These are phyloP conservation scores for Raffaelea ambrosiae DNA, from an alignment of 2,329 filamentous ascomycete species.

Conservation along the genomic window DNA sequence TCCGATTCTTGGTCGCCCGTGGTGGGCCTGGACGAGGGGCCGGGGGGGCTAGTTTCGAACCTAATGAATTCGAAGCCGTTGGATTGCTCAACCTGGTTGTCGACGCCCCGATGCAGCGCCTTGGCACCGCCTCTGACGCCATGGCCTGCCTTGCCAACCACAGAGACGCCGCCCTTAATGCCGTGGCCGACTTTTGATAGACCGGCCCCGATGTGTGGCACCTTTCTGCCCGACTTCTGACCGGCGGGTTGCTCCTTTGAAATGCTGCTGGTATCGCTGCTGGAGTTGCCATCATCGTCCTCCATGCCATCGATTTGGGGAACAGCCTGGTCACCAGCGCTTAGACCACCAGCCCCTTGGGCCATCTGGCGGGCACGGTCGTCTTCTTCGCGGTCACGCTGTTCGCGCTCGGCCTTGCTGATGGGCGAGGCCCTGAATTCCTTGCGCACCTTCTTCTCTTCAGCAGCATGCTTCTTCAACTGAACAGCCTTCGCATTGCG, in stretches of 20 bases:
- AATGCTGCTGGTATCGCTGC: neutral
- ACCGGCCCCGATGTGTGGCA: conserved; percentile 25
- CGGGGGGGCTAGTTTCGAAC: conserved; percentile 3
- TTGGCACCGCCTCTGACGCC: conserved; percentile 36
- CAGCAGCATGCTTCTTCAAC: conserved; percentile 55
- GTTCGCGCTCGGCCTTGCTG: conserved; percentile 40
- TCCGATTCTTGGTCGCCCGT: conserved; percentile 5
- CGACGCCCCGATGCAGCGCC: conserved; percentile 39
- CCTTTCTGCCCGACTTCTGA: conserved; percentile 18
- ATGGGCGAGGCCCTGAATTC: conserved; percentile 37
- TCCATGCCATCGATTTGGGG: conserved; percentile 34
- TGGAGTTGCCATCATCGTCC: conserved; percentile 7
- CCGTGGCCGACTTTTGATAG: conserved; percentile 40
- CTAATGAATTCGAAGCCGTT: conserved; percentile 40
- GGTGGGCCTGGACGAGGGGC: conserved; percentile 1
- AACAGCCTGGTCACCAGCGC: conserved; percentile 42
- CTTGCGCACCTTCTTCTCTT: conserved; percentile 57
- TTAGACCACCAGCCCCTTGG: conserved; percentile 37
- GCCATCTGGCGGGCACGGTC: conserved; percentile 42
- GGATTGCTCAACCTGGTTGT: conserved; percentile 43
- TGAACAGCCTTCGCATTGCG: conserved; percentile 71
- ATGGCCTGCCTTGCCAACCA: conserved; percentile 32
- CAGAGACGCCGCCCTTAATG: conserved; percentile 34
- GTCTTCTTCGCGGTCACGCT: conserved; percentile 40
- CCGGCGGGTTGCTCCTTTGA: neutral